Percentiles rank a stretch among this genome's conserved stretches.
phyloP scores from a whole-genome alignment of 306 rosid species.

The Vigna reflexopilosa region DNA sequence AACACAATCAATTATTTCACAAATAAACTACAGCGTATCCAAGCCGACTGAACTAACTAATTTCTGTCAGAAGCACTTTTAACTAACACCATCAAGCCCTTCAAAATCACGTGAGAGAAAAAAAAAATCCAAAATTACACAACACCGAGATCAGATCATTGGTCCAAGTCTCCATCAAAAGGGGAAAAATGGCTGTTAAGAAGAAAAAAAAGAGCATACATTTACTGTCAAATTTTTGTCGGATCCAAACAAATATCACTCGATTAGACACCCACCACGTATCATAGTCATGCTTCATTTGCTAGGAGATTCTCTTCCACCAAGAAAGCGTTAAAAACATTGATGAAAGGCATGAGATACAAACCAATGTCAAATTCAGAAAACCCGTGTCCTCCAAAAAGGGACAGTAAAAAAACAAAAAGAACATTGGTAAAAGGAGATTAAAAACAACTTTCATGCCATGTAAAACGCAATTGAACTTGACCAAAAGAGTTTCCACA shows the following conservation, averaged over 20 bases:
- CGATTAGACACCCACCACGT: neutral
- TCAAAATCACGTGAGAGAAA: constrained; percentile 25
- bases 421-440: neutral
- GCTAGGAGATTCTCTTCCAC: constrained; percentile 26
- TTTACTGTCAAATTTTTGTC: neutral
- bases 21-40: neutral
- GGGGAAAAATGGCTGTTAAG: neutral
- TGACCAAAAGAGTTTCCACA: neutral
- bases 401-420: neutral
- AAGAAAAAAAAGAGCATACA: neutral
- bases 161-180: constrained; percentile 11
- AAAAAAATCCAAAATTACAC: constrained; percentile 12
- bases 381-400: neutral
- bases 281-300: constrained; percentile 32
- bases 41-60: constrained; percentile 13
- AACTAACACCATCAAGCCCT: constrained; percentile 19
- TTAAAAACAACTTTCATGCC: constrained; percentile 4
- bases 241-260: constrained; percentile 15
- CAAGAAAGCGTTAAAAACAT: constrained; percentile 31
- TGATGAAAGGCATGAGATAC: constrained; percentile 18
- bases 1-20: neutral
- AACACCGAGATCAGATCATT: neutral
- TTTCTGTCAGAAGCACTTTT: neutral
- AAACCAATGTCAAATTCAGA: constrained; percentile 32
- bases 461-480: constrained; percentile 8